Percentiles rank a stretch among this genome's conserved stretches.
These are phyloP conservation scores for Spongispora temasekensis DNA, from an alignment of 1,284 basidiomycete genomes.

Conservation along the genomic window DNA sequence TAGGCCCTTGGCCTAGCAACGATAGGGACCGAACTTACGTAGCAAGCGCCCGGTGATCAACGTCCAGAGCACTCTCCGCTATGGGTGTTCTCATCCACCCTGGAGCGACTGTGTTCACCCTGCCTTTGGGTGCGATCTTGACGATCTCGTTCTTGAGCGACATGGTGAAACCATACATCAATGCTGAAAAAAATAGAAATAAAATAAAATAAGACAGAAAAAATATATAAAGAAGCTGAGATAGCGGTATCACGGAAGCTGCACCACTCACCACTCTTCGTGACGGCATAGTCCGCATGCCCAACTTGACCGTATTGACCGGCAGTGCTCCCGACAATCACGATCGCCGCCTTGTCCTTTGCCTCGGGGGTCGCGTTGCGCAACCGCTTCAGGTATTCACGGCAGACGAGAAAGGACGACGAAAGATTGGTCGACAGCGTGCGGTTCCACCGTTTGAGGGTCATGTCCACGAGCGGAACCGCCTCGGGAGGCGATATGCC, in stretches of 20 bases:
- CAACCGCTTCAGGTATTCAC: conserved; percentile 59
- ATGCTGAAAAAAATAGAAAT: conserved; percentile 39
- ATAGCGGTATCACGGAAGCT: too few species aligned
- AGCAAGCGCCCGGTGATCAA: conserved; percentile 57
- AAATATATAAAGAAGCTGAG: not conserved
- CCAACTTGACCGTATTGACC: conserved; percentile 74
- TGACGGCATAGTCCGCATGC: conserved; percentile 63
- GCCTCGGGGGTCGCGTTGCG: conserved; percentile 40
- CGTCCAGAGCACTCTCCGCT: conserved; percentile 49
- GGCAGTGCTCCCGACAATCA: conserved; percentile 70
- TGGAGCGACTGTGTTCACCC: conserved; percentile 74
- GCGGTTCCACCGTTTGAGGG: conserved; percentile 63
- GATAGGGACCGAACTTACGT: conserved; percentile 47
- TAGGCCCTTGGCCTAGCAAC: not conserved
- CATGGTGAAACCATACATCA: conserved; percentile 74
- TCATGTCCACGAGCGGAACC: conserved; percentile 58
- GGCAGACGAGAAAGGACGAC: conserved; percentile 64
- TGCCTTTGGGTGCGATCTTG: conserved; percentile 64
- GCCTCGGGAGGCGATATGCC: conserved; percentile 53
- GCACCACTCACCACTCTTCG: conserved; percentile 57
- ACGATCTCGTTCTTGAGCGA: conserved; percentile 82
- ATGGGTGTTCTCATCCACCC: conserved; percentile 71
- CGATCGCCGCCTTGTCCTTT: conserved; percentile 57
- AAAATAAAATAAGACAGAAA: not conserved
- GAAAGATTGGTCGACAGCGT: conserved; percentile 69